Base-by-base conservation (phyloP, 2,329 filamentous ascomycete species). In the Claviceps africana region DNA sequence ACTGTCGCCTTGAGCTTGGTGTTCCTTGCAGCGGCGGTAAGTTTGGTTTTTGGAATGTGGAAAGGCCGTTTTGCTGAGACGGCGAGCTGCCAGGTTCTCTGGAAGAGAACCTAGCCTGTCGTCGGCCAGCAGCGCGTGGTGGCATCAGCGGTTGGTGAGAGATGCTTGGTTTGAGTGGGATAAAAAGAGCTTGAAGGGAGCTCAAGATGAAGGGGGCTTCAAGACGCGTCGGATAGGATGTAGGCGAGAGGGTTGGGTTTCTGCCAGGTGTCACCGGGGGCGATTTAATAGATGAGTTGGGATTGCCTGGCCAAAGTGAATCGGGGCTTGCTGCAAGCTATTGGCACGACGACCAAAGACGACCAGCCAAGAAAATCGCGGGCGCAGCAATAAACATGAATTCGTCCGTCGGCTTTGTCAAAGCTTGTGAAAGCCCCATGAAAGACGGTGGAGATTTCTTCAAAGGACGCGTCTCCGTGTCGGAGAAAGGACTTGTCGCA, bases 1-100 rank as follows among this genome's bases (percentile, higher is more conserved):
- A 70, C 54, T 69, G 66, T 40, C 67, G 60, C 31, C 66, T 60
- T 11, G 65, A 61, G 45, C 65, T 67, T 5, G 67, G 65, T 0
- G 67, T 68, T 3, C 64, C 67, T 37, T 58, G 55, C 3, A 61
- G 53, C 2, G 55, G 49, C 15, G 61, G 62, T 11, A 64, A 50
- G 6, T 61, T 59, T 35, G 62, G 62, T 28, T 59, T 62, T 37
- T 56, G 54, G 48, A 64, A 58, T 4, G 48, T 39, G 22, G 52
- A 42, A 2, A 45, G 43, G 25, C 48, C 48, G 8, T 51, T 51
- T 9, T 50, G 33, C 40, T 48, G 47, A 30, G 47, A 51, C 21
- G 48, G 42, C 43, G 56, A 19, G 35, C 55, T 37, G 2, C n/a
- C 54, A 22, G 54, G 46, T n/a, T 55, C 54, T 35, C 44, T 37